Conservation (phyloP, 2,329 filamentous ascomycete species). For the Graphium sp. region DNA sequence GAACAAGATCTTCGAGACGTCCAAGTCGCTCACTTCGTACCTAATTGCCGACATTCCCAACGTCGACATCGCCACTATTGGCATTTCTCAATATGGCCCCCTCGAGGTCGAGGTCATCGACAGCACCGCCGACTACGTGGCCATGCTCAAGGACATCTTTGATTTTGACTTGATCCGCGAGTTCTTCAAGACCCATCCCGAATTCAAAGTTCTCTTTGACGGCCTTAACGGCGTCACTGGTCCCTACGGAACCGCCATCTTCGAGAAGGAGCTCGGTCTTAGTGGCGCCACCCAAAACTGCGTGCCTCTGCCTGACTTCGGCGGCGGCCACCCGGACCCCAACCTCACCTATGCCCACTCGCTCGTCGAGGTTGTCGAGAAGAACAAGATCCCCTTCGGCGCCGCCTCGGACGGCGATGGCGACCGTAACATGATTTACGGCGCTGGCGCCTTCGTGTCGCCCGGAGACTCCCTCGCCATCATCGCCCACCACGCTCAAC, state of each 20-base stretch:
- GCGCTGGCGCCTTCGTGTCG: conserved; percentile 88
- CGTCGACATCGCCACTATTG: conserved; percentile 68
- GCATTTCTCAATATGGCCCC: conserved; percentile 65
- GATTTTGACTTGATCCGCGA: conserved; percentile 92
- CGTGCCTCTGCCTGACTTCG: conserved; percentile 82
- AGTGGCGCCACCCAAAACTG: conserved; percentile 75
- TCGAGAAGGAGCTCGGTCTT: conserved; percentile 82
- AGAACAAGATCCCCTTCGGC: conserved; percentile 83
- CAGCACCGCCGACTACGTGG: conserved; percentile 78
- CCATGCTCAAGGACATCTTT: conserved; percentile 97
- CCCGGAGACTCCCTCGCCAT: conserved; percentile 95
- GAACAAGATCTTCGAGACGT: conserved; percentile 91
- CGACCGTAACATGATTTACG: conserved; percentile 99
- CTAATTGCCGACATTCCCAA: conserved; percentile 80
- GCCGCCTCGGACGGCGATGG: conserved; percentile 94
- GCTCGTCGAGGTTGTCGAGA: conserved; percentile 84
- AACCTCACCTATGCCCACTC: conserved; percentile 96
- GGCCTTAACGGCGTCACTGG: conserved; percentile 89
- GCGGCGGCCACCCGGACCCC: conserved; percentile 91
- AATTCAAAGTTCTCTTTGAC: conserved; percentile 97
- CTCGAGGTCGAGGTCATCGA: conserved; percentile 94
- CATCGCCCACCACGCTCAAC: conserved; percentile 88
- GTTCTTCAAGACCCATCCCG: conserved; percentile 71
- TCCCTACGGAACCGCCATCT: conserved; percentile 87
- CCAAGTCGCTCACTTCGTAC: conserved; percentile 81